Evolutionary conservation across 805 yeast species (phyloP), one percentile per base, ranked within the genome.

Genomic region (Brettanomyces naardenensis): DNA sequence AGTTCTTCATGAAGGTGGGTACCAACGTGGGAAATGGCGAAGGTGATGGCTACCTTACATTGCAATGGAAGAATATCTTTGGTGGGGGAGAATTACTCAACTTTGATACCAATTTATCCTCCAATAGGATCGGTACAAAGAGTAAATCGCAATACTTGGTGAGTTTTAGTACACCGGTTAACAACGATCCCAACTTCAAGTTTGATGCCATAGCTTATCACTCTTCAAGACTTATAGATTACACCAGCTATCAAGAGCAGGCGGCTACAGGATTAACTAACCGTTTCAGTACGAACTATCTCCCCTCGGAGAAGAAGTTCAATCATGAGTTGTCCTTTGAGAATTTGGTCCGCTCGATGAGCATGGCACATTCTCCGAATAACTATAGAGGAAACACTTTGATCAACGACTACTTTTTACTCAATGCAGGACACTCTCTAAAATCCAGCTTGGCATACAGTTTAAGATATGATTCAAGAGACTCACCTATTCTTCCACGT

Each of bases 21-120:
- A 92, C 97, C 2, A 89, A 88, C 58, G 75, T 92, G 6, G 97
- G 97, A 2, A 90, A 92, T 54, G 95, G 95, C 23, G 97, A 92
- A 64, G 98, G 97, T 22, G 92, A 85, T 53, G 97, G 97, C 1
- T 88, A 89, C 53, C 69, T 87, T 33, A 80, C 85, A 23, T 75
- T 89, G 39, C 88, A 78, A 56, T 64, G 71, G 53, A 65, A 65
- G 37, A 75, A 75, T 48, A 51, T 74, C 15, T 71, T 73, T 58
- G 80, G 80, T 0, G 80, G 80, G 7, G 78, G 71, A 3, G 80
- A 75, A 44, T 58, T 56, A 27, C 45, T 75, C 23, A 61, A 62
- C 23, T 68, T 74, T 40, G 79, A 74, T 50, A 61, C 66, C 13
- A 61, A 56, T 32, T 44, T 62, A 33, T 54, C 64, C 2, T 58